Conservation (phyloP, 2,329 filamentous ascomycete genomes). For the Venturia effusa region DNA sequence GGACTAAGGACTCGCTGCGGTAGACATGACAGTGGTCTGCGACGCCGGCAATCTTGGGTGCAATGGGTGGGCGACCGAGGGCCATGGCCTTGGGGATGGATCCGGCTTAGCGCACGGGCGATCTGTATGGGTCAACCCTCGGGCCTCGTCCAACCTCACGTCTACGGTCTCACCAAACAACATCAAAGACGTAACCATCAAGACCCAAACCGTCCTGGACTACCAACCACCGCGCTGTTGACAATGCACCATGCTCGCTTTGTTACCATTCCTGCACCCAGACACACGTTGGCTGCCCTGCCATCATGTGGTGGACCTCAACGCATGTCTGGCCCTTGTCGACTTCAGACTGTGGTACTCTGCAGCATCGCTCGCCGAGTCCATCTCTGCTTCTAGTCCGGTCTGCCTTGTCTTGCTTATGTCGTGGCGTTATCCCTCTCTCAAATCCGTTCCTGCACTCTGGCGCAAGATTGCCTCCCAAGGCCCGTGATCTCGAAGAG, state of each 20-base stretch:
- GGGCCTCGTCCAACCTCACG: neutral
- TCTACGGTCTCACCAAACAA: neutral
- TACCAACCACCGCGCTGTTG: neutral
- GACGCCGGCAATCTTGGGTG: neutral
- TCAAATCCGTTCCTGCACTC: neutral
- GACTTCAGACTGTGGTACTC: neutral
- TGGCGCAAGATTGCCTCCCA: neutral
- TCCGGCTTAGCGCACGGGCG: neutral
- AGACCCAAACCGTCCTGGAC: neutral
- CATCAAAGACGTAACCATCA: neutral
- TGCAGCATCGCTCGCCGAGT: neutral
- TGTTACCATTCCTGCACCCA: neutral
- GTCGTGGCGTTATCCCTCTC: no score
- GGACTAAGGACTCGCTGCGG: no score
- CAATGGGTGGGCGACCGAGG: no score
- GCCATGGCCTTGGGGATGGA: neutral
- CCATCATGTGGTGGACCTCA: neutral
- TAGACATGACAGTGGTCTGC: neutral
- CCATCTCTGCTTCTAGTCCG: neutral
- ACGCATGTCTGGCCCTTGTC: neutral
- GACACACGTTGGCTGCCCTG: neutral
- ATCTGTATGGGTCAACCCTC: neutral
- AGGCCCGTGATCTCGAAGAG: neutral
- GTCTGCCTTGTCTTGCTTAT: neutral
- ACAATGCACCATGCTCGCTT: neutral